Evolutionary conservation across 176 grass and related monocot genomes (phyloP).

Genomic region (Tillandsia leiboldiana): DNA sequence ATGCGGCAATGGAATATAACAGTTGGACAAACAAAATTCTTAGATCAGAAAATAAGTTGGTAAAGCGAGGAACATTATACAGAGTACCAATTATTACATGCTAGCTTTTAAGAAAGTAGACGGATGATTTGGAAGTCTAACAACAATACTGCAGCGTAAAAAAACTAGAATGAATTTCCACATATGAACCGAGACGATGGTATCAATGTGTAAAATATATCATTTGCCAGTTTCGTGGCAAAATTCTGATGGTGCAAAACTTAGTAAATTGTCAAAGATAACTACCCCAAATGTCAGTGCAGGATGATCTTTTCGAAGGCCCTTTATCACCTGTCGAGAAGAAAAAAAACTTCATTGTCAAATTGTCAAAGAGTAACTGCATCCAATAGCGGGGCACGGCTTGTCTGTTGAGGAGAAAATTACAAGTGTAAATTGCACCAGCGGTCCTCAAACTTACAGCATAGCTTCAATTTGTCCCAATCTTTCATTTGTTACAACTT

Average conservation of each 20-base stretch:
- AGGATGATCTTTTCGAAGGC: constrained; percentile 53
- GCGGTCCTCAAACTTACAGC: no score
- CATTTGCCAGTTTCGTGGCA: no score
- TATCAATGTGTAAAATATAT: no score
- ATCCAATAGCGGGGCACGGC: no score
- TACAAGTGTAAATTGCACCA: no score
- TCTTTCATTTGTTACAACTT: no score
- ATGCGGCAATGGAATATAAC: background rate
- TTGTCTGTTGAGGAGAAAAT: no score
- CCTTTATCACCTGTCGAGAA: constrained; percentile 37
- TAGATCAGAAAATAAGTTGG: no score
- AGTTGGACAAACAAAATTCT: background rate
- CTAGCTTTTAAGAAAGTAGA: background rate
- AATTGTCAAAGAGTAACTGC: background rate
- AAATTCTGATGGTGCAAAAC: background rate
- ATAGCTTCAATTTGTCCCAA: no score
- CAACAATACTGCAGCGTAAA: no score
- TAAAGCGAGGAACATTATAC: background rate
- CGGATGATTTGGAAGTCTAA: background rate
- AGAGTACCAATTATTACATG: background rate
- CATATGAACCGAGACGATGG: no score
- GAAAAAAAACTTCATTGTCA: background rate
- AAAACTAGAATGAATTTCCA: no score
- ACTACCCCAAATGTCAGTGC: constrained; percentile 62
- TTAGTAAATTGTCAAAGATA: background rate